Conservation (phyloP, 768 basidiomycete species). For the Auriscalpium microsporum region DNA sequence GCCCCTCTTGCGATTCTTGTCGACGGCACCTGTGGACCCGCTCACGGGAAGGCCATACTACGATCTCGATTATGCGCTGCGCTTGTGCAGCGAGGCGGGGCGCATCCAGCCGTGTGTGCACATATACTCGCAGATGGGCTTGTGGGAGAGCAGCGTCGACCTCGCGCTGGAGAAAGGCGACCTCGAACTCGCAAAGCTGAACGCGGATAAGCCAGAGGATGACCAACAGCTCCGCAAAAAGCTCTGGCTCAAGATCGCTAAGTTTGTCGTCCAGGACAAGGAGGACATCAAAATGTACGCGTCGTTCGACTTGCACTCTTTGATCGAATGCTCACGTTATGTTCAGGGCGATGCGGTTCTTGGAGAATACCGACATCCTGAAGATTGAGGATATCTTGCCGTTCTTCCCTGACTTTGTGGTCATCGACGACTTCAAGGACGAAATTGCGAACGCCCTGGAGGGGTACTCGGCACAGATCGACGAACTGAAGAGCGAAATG, state of each 20-base stretch:
- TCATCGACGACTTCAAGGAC: slow-evolving; percentile 99
- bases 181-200: slow-evolving; percentile 87
- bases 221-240: slow-evolving; percentile 84
- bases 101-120: slow-evolving; percentile 87
- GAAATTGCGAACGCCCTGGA: slow-evolving; percentile 96
- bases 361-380: slow-evolving; percentile 88
- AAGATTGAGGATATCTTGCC: slow-evolving; percentile 99
- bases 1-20: slow-evolving; percentile 74
- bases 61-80: slow-evolving; percentile 93
- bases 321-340: neutral
- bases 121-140: slow-evolving; percentile 95
- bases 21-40: slow-evolving; percentile 72
- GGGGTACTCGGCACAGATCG: slow-evolving; percentile 88
- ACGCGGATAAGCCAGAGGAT: slow-evolving; percentile 92
- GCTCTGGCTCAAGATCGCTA: slow-evolving; percentile 98
- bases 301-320: neutral
- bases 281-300: slow-evolving; percentile 96
- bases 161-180: slow-evolving; percentile 92
- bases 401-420: slow-evolving; percentile 99
- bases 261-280: slow-evolving; percentile 95
- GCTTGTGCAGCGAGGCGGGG: slow-evolving; percentile 78
- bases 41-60: slow-evolving; percentile 84
- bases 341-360: slow-evolving; percentile 87
- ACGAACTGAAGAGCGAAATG: slow-evolving; percentile 87
- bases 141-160: slow-evolving; percentile 95